Evolutionary conservation across 345 rosid genomes (phyloP), one percentile per base, ranked within the genome.

Genomic region (Erysimum cheiranthoides): DNA sequence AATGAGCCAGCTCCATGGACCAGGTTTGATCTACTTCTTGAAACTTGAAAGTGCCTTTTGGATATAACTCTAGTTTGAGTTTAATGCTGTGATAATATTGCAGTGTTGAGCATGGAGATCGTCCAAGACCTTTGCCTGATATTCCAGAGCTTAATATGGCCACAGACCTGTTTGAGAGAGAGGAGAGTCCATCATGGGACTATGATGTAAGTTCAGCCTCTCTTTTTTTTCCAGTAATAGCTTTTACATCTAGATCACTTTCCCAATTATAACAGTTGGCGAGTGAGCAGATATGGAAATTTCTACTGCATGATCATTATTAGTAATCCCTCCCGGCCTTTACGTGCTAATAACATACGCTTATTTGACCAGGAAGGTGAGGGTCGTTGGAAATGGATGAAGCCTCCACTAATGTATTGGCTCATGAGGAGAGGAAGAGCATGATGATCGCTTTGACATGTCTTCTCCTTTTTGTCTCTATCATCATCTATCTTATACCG

Each of bases 21-120:
- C 6, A 87, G 88, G 91, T 89, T 71, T 70, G 46, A 32, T 34
- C 89, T 28, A 28, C 30, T 28, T 28, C 30, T 28, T 28, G 30
- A 28, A n/a, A n/a, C n/a, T n/a, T n/a, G 1, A 11, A 34, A 28
- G 3, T 63, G 47, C 12, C 6, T 10, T 8, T 25, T n/a, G 0
- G 9, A 46, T 5, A 45, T 45, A n/a, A n/a, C n/a, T n/a, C 50
- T 14, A 7, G n/a, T n/a, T 16, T 46, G 6, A 5, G 51, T 47
- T 7, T n/a, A 16, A 16, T 3, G 21, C 2, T 8, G 4, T 6
- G 25, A 47, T 17, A 7, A 34, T 16, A 16, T 47, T 16, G 65
- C 70, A 87, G 92, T 66, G 92, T 84, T 74, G 89, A 73, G 57
- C 80, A 70, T 65, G 93, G 96, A 8, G 96, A 91, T 67, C 84